phyloP scores from a whole-genome alignment of 2,329 filamentous ascomycete species.

The Epichloe amarillans region DNA sequence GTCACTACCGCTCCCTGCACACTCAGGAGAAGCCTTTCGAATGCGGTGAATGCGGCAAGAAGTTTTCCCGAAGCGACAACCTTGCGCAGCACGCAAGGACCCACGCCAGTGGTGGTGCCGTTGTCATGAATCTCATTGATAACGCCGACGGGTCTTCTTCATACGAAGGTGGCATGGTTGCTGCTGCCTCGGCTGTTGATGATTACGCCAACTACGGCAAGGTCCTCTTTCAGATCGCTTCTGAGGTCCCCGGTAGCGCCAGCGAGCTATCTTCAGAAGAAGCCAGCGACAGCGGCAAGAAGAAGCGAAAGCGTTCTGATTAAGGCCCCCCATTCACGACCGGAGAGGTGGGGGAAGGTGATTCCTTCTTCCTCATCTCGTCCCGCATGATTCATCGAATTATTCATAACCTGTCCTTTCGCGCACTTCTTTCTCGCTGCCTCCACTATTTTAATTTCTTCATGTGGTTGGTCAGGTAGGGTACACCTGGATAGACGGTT shows the following conservation, averaged over 20 bases:
- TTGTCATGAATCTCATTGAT: conserved; percentile 81
- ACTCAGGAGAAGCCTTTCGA: conserved; percentile 98
- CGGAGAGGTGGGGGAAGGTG: not conserved
- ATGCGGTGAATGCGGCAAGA: conserved; percentile 96
- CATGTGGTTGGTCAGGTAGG: conserved; percentile 15
- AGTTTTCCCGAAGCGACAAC: conserved; percentile 97
- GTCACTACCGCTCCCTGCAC: conserved; percentile 95
- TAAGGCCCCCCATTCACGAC: conserved; percentile 21
- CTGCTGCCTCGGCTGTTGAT: conserved; percentile 34
- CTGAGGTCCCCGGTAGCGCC: conserved; percentile 55
- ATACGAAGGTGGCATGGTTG: conserved; percentile 27
- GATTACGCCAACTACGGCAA: conserved; percentile 58
- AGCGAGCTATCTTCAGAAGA: conserved; percentile 45
- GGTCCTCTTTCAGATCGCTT: conserved; percentile 69
- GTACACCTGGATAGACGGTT: conserved; percentile 18
- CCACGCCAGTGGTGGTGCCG: conserved; percentile 67
- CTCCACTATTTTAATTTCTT: not conserved
- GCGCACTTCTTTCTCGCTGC: not conserved
- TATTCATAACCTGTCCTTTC: conserved; percentile 1
- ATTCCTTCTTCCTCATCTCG: too few relatives aligned
- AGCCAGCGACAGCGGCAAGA: conserved; percentile 32
- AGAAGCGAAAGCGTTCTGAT: conserved; percentile 65
- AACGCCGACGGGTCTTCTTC: conserved; percentile 41
- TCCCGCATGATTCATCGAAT: not conserved
- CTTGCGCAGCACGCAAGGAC: conserved; percentile 91